Evolutionary conservation across 352 stramenopile species (phyloP).

Genomic region (Pythium apleroticum): DNA sequence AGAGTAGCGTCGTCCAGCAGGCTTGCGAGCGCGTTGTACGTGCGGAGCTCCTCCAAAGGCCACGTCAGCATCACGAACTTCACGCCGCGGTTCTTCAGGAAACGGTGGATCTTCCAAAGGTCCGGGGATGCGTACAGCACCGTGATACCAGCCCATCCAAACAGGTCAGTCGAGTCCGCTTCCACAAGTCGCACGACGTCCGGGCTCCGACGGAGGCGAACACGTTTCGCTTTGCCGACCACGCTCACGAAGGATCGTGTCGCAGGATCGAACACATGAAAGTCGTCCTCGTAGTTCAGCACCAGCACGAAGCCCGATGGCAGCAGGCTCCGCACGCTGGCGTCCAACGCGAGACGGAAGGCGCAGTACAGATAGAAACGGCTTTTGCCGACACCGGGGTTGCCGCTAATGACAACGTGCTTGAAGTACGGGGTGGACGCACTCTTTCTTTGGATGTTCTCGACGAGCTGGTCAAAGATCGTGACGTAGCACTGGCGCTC

Average conservation of each 20-base stretch:
- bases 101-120: constrained; percentile 35
- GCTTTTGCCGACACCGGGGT: neutral
- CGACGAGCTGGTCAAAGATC: neutral
- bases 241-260: neutral
- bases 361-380: neutral
- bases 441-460: neutral
- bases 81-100: constrained; percentile 94
- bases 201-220: neutral
- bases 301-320: neutral
- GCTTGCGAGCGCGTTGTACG: neutral
- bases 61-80: neutral
- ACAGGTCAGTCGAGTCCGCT: neutral
- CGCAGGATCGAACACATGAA: neutral
- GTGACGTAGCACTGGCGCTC: neutral
- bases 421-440: neutral
- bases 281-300: neutral
- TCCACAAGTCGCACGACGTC: neutral
- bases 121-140: neutral
- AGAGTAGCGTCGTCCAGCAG: neutral
- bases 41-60: neutral
- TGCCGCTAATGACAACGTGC: neutral
- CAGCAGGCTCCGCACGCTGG: neutral
- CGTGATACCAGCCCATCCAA: neutral
- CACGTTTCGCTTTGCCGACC: neutral
- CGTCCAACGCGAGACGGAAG: neutral